phyloP scores from a whole-genome alignment of 2,329 filamentous ascomycete species.

The Septoria petroselini region DNA sequence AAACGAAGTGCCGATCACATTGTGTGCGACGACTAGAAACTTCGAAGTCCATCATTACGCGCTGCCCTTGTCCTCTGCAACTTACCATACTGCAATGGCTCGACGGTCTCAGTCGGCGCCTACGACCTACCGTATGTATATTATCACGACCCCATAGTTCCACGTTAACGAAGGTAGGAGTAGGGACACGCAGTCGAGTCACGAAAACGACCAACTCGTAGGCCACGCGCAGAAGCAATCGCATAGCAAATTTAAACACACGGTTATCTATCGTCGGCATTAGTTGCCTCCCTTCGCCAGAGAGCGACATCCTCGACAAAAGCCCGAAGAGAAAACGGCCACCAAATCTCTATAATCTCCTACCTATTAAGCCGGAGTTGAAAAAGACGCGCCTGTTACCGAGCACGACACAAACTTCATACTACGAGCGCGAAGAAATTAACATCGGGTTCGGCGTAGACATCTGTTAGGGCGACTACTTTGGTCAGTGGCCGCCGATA shows the following conservation, averaged over 20 bases:
- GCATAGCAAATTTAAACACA: neutral
- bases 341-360: neutral
- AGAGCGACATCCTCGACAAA: neutral
- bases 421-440: neutral
- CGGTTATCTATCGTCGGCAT: neutral
- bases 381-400: conserved; percentile 1
- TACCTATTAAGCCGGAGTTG: neutral
- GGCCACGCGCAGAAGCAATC: neutral
- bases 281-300: neutral
- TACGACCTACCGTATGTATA: neutral
- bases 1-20: neutral
- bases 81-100: neutral
- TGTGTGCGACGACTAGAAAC: neutral
- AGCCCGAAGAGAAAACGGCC: neutral
- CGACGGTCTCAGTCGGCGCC: conserved; percentile 4
- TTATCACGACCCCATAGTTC: neutral
- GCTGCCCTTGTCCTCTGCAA: neutral
- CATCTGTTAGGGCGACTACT: conserved; percentile 13
- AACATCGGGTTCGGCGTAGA: conserved; percentile 6
- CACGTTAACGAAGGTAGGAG: neutral
- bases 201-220: neutral
- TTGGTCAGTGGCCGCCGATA: conserved; percentile 12
- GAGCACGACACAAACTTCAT: neutral
- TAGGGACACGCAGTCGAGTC: neutral
- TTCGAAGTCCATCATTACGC: neutral